Conservation (phyloP, 139 green algal species). For the Chlamydomonas urium region DNA sequence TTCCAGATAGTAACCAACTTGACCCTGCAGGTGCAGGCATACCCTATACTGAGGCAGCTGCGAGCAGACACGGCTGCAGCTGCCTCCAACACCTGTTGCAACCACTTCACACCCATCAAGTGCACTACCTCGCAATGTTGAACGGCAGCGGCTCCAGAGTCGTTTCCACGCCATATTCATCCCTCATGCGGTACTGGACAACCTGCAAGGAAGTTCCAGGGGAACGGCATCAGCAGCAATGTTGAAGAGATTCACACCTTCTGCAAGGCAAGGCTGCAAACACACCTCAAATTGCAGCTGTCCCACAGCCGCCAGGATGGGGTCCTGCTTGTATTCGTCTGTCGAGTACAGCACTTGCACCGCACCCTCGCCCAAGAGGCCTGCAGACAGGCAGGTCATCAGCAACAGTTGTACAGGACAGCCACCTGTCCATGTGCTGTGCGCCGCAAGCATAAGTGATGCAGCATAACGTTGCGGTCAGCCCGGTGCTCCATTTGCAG, state of each 20-base stretch:
- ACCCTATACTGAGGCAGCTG: no score
- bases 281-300: conserved; percentile 73
- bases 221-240: neutral
- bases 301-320: conserved; percentile 74
- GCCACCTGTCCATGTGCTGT: neutral
- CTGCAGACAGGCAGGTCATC: conserved; percentile 6
- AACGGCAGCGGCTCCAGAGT: conserved; percentile 64
- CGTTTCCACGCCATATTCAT: conserved; percentile 74
- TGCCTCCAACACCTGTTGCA: neutral
- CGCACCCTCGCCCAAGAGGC: conserved; percentile 70
- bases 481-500: neutral
- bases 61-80: neutral
- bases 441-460: neutral
- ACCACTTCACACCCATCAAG: neutral
- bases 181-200: conserved; percentile 38
- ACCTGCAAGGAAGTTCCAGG: conserved; percentile 1
- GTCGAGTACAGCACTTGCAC: conserved; percentile 67
- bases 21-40: no score
- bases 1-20: no score
- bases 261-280: neutral
- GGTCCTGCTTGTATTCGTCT: conserved; percentile 62
- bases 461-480: neutral
- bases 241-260: neutral
- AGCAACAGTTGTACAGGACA: neutral
- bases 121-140: conserved; percentile 36